Evolutionary conservation across 805 yeast species (phyloP).

Genomic region (Metschnikowia hibisci): DNA sequence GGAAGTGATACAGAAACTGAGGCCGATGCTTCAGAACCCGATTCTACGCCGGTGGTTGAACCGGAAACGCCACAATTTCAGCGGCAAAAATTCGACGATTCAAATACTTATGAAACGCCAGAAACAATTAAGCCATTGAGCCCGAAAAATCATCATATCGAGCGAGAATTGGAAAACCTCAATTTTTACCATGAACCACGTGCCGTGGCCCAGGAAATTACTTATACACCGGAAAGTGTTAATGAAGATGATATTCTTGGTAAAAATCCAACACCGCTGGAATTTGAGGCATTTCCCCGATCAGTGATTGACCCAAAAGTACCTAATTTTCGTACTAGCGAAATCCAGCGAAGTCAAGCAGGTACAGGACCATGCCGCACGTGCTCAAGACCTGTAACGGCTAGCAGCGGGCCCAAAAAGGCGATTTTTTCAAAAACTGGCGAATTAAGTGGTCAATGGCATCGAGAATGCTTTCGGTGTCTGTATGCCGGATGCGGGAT

Average conservation of each 20-base stretch:
- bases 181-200: conserved; percentile 18
- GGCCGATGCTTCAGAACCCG: background rate
- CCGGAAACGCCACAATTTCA: conserved; percentile 11
- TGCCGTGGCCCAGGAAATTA: background rate
- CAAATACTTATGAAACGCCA: conserved; percentile 11
- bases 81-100: conserved; percentile 2
- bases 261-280: conserved; percentile 14
- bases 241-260: conserved; percentile 15
- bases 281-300: conserved; percentile 18
- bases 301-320: conserved; percentile 13
- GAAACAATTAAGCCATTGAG: conserved; percentile 30
- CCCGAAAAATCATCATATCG: conserved; percentile 32
- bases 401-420: conserved; percentile 41
- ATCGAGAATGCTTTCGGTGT: conserved; percentile 80
- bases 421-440: conserved; percentile 81
- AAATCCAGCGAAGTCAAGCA: conserved; percentile 34
- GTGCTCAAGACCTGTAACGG: conserved; percentile 53
- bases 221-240: background rate
- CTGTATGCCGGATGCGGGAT: conserved; percentile 47
- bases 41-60: background rate
- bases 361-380: conserved; percentile 82
- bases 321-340: conserved; percentile 15
- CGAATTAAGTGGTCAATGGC: conserved; percentile 93
- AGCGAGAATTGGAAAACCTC: conserved; percentile 29
- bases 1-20: conserved; percentile 10